Base-by-base conservation (phyloP, 1,284 basidiomycete genomes). In the Stygiomarasmius scandens region DNA sequence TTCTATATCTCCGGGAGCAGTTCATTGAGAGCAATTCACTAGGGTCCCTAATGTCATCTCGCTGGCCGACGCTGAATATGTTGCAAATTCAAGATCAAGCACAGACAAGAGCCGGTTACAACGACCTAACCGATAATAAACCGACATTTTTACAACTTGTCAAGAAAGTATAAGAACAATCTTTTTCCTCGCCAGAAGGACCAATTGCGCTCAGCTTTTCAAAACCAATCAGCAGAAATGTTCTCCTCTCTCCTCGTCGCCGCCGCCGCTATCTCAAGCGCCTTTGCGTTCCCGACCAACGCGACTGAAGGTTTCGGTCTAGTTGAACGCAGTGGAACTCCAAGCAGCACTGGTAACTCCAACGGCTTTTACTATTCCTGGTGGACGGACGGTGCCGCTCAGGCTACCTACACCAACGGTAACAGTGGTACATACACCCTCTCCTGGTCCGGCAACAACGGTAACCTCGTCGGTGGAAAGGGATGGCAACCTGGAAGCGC, bases 391-490 rank as follows among this genome's bases (percentile, higher is more conserved):
- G 60, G 63, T 49, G 59, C 56, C 10, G 66, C 59, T 38, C 54
- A 58, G 4, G 69, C 64, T 8, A 68, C 65, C 46, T 71, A 71
- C 61, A 70, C 68, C 61, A 70, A 71, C 58, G 58, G 52, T 3
- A 55, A 51, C 24, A 62, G 60, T 27, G 69, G 67, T 11, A 19
- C 54, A 54, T 69, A 68, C 54, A 62, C 45, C 46, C 27, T 70
- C 23, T 58, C 49, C 16, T 70, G 69, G 69, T 64, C 63, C 23
- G 66, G 67, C 23, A 65, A 64, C 51, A 61, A 60, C 34, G 71
- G 70, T 11, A 70, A 72, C 55, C 61, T 70, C 19, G 70, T 71
- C 24, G 71, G 66, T 57, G 71, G 71, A 51, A 72, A 71, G 51
- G 70, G 71, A 47, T 72, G 71, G 71, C 69, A 70, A 58, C 70